These are phyloP conservation scores for Entophlyctis luteolus DNA, from an alignment of 192 early-diverging fungal species.

Conservation along the genomic window DNA sequence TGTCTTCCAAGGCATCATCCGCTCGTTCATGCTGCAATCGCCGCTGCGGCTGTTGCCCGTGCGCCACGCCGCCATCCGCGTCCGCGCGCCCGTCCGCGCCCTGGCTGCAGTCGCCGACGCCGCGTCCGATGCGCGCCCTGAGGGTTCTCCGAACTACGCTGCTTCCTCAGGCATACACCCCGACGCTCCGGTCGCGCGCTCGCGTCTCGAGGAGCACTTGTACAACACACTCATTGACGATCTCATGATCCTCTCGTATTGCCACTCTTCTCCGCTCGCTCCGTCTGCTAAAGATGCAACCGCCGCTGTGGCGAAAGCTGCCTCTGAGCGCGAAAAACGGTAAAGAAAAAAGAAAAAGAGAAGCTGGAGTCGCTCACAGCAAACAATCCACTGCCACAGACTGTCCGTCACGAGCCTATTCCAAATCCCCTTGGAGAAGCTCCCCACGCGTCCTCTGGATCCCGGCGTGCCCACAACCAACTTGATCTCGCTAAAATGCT, in stretches of 20 bases:
- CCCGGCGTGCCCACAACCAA: slow-evolving; percentile 2
- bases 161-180: background rate
- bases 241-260: slow-evolving; percentile 68
- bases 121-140: background rate
- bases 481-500: slow-evolving; percentile 14
- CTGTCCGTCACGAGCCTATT: slow-evolving; percentile 4
- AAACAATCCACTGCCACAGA: background rate
- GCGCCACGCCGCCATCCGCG: too few species aligned
- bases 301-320: too few species aligned
- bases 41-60: too few species aligned
- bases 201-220: slow-evolving; percentile 70
- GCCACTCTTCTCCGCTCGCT: slow-evolving; percentile 54
- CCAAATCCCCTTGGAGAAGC: slow-evolving; percentile 6
- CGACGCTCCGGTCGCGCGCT: slow-evolving; percentile 13
- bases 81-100: too few species aligned
- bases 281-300: slow-evolving; percentile 6
- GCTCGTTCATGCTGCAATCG: too few species aligned
- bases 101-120: background rate
- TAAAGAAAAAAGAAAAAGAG: too few species aligned
- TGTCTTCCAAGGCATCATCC: too few species aligned
- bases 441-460: slow-evolving; percentile 17
- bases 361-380: background rate
- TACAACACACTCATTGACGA: slow-evolving; percentile 72
- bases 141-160: background rate
- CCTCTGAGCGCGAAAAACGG: slow-evolving; percentile 5